Base-by-base conservation (phyloP, 148 eudicot species). In the Vaccinium macrocarpon region DNA sequence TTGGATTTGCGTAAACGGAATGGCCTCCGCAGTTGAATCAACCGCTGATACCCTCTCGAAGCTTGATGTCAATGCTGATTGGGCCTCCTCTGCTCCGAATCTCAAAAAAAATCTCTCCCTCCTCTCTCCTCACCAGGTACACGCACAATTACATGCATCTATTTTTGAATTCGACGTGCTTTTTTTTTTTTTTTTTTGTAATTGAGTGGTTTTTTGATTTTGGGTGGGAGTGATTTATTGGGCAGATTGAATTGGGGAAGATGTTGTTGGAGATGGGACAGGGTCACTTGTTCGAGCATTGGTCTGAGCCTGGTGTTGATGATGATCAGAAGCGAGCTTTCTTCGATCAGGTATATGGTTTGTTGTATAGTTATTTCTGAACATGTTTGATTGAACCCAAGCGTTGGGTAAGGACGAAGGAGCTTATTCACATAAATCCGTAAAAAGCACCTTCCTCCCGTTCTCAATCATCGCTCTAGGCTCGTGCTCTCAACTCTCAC, bases 251-350 rank as follows among this genome's bases (percentile, higher is more conserved):
- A 50, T 27, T 96, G 87, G 97, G 90, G 82, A 93, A 92, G 86
- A 88, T 91, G 93, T 87, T 96, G 86, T 11, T 94, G 83, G 90
- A 91, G 81, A 89, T 91, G 93, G 94, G 87, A 15, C 99, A 96
- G 84, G 79, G 86, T 27, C 98, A 94, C 84, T 70, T 96, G 88
- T 96, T 96, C 84, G 84, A 90, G 83, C 88, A 90, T 56, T 96
- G 99, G 99, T 88, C 94, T 50, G 88, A 89, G 29, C 95, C 92
- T 50, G 99, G 98, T 5, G 86, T 90, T 64, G 94, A 96, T 74
- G 99, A 94, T 82, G 94, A 91, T 82, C 88, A 91, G 86, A 96
- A 96, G 84, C 59, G 61, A 21, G 91, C 90, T 35, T 92, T 94
- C 83, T 92, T 94, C 62, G 92, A 94, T 81, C 99, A 96, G 98